Base-by-base conservation (phyloP, 306 rosid species). In the Lathyrus tuberosus region DNA sequence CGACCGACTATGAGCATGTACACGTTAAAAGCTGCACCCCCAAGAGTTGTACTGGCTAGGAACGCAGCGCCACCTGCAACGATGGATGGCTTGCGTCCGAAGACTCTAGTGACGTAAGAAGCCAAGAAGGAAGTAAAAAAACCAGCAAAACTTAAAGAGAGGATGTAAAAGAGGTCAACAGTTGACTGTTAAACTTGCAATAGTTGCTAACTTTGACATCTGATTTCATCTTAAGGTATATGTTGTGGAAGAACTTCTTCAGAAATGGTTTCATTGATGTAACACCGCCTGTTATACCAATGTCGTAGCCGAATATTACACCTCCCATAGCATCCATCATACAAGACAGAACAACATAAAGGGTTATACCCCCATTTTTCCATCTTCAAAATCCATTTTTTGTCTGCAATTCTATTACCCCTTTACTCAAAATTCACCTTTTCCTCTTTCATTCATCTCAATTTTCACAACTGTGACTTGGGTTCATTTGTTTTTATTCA, bases 231-330 rank as follows among this genome's bases (percentile, higher is more conserved):
- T 66, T 51, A 9, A 1, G 73, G 49, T 80, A 74, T 24, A 87
- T 92, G 0, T 82, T 80, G 5, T 86, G 93, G 72, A 89, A 89
- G 69, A 89, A 89, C 40, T 84, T 89, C 67, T 80, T 73, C 35
- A 89, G 76, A 78, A 89, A 89, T 65, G 89, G 72, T 42, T 82
- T 93, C 96, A 89, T 89, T 41, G 96, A 87, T 2, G 91, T 87
- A 69, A 89, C 91, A 15, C 93, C 71, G 22, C 84, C 84, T 51
- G 84, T 41, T 65, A 80, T 80, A 3, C 84, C 84, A 35, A 80
- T 80, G 74, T 76, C 84, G 71, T 80, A 80, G 53, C 84, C 84
- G 56, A 80, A 80, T 56, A 80, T 70, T 13, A 76, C 67, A 9
- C 80, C 84, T 66, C 84, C 81, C 78, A 80, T 80, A 15, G 67